Conservation (phyloP, 352 stramenopile genomes). For the Lagenidium giganteum region DNA sequence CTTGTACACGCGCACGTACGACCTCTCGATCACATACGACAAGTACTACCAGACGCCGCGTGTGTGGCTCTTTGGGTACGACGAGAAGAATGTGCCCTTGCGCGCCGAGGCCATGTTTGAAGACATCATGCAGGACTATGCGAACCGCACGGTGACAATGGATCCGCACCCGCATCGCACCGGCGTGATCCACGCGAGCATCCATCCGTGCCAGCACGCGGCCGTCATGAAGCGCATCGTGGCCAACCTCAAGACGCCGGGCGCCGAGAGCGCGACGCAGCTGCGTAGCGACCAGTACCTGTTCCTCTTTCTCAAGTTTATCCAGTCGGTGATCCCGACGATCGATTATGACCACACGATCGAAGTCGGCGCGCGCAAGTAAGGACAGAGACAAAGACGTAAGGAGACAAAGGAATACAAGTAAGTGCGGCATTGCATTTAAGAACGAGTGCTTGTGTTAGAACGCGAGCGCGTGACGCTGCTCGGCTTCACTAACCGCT, state of each 20-base stretch:
- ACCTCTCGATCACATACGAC: constrained; percentile 99
- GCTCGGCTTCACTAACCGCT: no score
- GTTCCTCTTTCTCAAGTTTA: constrained; percentile 99
- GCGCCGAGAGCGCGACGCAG: constrained; percentile 23
- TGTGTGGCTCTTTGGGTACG: constrained; percentile 97
- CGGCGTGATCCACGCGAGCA: constrained; percentile 88
- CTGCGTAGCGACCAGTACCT: constrained; percentile 96
- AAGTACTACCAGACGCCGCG: constrained; percentile 99
- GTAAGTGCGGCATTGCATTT: no score
- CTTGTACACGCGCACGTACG: constrained; percentile 95
- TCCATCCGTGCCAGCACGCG: constrained; percentile 98
- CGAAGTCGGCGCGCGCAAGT: constrained; percentile 84
- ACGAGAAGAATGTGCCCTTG: constrained; percentile 87
- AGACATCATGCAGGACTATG: constrained; percentile 99
- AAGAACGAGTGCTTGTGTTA: neutral
- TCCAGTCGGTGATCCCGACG: constrained; percentile 97
- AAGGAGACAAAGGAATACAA: constrained; percentile 1
- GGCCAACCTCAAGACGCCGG: constrained; percentile 84
- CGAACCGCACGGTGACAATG: constrained; percentile 99
- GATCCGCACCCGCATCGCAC: constrained; percentile 94
- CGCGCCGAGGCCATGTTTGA: constrained; percentile 95
- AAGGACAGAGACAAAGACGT: neutral
- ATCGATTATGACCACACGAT: constrained; percentile 99
- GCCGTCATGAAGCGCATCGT: constrained; percentile 99
- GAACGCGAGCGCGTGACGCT: constrained; percentile 9